Evolutionary conservation across 345 rosid species (phyloP).

Genomic region (Balakata baccata): DNA sequence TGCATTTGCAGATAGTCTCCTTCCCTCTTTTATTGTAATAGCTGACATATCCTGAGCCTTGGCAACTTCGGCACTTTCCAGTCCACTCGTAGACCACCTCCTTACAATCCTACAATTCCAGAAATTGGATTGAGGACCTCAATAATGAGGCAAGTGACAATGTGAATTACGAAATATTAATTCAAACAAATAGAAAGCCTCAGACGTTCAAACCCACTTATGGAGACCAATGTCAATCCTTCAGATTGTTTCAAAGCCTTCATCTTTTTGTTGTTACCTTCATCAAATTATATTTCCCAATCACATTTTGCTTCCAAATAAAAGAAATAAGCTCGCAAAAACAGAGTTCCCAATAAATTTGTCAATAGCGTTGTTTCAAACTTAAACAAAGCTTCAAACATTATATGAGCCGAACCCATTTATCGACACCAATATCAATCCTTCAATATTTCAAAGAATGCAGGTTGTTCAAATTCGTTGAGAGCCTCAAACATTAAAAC

Average conservation of each 20-base stretch:
- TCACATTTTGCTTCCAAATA: too few relatives aligned
- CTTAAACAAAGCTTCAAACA: not conserved
- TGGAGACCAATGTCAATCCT: too few relatives aligned
- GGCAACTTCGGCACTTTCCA: constrained; percentile 87
- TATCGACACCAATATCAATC: not conserved
- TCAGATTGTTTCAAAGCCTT: not conserved
- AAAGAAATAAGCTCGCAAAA: too few relatives aligned
- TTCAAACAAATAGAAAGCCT: not conserved
- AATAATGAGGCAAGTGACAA: not conserved
- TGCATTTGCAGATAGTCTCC: constrained; percentile 80
- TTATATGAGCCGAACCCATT: not conserved
- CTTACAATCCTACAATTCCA: constrained; percentile 62
- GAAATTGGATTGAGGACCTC: constrained; percentile 15
- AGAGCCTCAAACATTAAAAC: too few relatives aligned
- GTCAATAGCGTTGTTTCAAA: not conserved
- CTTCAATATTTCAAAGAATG: too few relatives aligned
- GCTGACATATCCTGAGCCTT: constrained; percentile 83
- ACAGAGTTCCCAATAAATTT: too few relatives aligned
- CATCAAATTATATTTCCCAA: too few relatives aligned
- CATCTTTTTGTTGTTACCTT: too few relatives aligned
- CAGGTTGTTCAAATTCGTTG: too few relatives aligned
- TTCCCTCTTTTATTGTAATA: constrained; percentile 79
- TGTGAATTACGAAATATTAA: too few relatives aligned
- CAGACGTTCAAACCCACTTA: not conserved
- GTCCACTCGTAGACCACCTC: constrained; percentile 98